A percentile compares a stretch with the other conserved stretches of the same genome.
Evolutionary conservation across 805 yeast species (phyloP).

Genomic region (Candida tibetensis): DNA sequence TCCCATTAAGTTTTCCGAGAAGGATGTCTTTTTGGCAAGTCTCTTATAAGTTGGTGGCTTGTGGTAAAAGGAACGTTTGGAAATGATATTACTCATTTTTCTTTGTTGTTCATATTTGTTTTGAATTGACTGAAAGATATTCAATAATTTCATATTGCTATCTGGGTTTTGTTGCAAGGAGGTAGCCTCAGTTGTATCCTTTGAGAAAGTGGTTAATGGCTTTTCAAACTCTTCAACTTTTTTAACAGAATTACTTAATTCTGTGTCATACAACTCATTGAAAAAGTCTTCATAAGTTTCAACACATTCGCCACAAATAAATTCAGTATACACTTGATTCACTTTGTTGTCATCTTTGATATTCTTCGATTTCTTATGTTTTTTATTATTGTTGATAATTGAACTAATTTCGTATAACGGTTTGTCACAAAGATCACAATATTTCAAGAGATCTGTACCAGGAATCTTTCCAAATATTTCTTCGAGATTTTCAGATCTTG

Average conservation of each 20-base stretch:
- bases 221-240: not conserved
- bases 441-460: conserved; percentile 37
- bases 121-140: conserved; percentile 18
- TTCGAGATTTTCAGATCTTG: conserved; percentile 26
- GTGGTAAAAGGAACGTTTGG: conserved; percentile 11
- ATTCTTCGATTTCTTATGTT: conserved; percentile 7
- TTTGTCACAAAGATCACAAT: conserved; percentile 68
- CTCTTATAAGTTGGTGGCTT: conserved; percentile 10
- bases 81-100: conserved; percentile 1
- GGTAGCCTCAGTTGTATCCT: not conserved
- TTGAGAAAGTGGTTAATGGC: not conserved
- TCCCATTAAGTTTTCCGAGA: conserved; percentile 20
- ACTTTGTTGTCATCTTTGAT: conserved; percentile 13
- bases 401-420: conserved; percentile 64
- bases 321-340: conserved; percentile 41
- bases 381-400: conserved; percentile 24
- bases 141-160: conserved; percentile 12
- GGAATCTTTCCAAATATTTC: conserved; percentile 39
- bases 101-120: conserved; percentile 17
- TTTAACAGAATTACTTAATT: conserved; percentile 4
- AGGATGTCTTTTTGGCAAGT: conserved; percentile 12
- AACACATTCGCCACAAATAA: conserved; percentile 63
- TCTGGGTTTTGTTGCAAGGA: not conserved
- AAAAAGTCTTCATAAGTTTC: conserved; percentile 53
- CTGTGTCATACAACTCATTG: conserved; percentile 33